These are phyloP conservation scores for Ustanciosporium gigantosporum DNA, from an alignment of 1,284 basidiomycete species.

Conservation along the genomic window DNA sequence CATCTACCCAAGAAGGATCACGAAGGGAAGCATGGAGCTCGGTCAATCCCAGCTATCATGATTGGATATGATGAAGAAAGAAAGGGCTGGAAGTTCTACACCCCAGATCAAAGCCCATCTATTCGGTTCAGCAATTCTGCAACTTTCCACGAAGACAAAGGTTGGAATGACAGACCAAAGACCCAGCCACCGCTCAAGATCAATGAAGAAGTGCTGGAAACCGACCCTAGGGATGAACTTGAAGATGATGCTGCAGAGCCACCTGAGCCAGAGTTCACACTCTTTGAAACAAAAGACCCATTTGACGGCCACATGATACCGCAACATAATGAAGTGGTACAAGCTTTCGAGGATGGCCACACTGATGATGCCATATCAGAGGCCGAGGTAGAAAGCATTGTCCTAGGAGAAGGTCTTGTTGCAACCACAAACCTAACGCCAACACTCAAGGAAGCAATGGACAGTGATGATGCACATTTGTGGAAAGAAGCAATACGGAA, in stretches of 20 bases:
- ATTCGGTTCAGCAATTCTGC: neutral
- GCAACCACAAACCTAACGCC: conserved; percentile 1
- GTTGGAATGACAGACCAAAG: neutral
- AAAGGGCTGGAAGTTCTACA: neutral
- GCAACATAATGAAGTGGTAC: neutral
- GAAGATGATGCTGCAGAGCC: no score
- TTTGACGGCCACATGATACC: neutral
- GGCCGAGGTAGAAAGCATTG: neutral
- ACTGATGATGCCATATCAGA: neutral
- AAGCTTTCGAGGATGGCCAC: neutral
- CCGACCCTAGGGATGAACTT: neutral
- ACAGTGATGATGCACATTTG: neutral
- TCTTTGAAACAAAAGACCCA: neutral
- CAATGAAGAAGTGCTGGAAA: no score
- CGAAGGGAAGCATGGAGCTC: neutral
- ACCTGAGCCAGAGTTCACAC: no score
- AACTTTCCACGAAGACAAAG: neutral
- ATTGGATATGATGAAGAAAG: neutral
- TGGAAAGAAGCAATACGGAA: conserved; percentile 6
- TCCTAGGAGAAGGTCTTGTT: neutral
- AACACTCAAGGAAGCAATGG: conserved; percentile 1
- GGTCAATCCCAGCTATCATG: neutral
- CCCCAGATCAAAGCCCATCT: neutral
- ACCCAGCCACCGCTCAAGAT: neutral
- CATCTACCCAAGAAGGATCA: neutral